phyloP scores from a whole-genome alignment of 225 moss, liverwort and hornwort species.

The Physcomitrellopsis africana region DNA sequence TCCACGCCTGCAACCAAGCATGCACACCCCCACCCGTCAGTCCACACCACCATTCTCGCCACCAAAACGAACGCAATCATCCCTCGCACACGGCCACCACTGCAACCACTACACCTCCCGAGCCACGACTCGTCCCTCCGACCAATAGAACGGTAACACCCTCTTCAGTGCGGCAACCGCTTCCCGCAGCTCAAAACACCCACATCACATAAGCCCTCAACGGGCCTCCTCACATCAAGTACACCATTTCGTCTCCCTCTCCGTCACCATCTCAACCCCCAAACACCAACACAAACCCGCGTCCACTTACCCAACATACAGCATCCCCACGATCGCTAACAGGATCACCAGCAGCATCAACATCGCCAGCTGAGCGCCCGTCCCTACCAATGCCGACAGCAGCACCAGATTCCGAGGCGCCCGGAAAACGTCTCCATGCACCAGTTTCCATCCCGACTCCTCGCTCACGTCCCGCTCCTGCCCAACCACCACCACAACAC shows the following conservation, averaged over 20 bases:
- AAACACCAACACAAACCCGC: background rate
- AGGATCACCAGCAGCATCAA: constrained; percentile 92
- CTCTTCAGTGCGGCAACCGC: too few species aligned
- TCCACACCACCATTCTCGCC: background rate
- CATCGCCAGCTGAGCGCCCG: constrained; percentile 92
- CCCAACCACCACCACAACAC: constrained; percentile 19
- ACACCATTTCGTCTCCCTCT: constrained; percentile 3
- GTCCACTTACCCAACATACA: constrained; percentile 89
- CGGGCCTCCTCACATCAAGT: constrained; percentile 1
- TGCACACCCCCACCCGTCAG: background rate
- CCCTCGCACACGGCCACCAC: background rate
- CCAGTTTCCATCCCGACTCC: constrained; percentile 99
- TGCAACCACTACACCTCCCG: too few species aligned
- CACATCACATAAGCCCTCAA: background rate
- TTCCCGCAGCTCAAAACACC: background rate
- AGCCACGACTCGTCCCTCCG: too few species aligned
- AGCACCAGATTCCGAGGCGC: constrained; percentile 90
- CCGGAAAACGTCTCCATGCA: constrained; percentile 98
- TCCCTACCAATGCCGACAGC: constrained; percentile 90
- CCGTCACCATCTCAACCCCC: background rate
- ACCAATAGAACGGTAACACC: too few species aligned
- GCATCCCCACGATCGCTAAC: constrained; percentile 92
- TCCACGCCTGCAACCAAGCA: constrained; percentile 72
- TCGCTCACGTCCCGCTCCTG: constrained; percentile 99
- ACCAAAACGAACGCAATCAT: constrained; percentile 7